A percentile compares a stretch with the other conserved stretches of the same genome.
Conservation (phyloP, 176 grass and related monocot species). For the Bothriochloa decipiens region DNA sequence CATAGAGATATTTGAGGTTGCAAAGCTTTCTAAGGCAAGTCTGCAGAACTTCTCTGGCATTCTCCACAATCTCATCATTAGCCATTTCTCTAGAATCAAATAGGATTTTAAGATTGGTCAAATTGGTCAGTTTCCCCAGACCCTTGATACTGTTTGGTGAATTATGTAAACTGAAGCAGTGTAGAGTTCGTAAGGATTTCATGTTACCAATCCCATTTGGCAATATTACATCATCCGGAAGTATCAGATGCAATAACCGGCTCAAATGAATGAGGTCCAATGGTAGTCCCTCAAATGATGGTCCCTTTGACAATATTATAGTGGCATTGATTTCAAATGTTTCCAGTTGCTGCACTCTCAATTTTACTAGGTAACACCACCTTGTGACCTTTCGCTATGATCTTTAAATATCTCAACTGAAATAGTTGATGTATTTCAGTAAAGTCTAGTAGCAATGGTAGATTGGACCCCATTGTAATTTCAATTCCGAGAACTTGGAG, state of each 20-base stretch:
- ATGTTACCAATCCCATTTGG: neutral
- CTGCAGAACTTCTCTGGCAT: neutral
- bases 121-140: neutral
- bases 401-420: too few relatives aligned
- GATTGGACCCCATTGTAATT: too few relatives aligned
- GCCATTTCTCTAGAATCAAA: too few relatives aligned
- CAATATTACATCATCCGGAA: neutral
- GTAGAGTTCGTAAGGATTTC: neutral
- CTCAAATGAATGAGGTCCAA: conserved; percentile 2
- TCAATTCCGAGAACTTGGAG: too few relatives aligned
- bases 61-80: neutral
- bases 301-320: too few relatives aligned
- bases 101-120: neutral
- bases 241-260: neutral
- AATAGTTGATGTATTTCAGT: too few relatives aligned
- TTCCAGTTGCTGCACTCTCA: too few relatives aligned
- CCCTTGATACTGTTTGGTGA: neutral
- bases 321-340: too few relatives aligned
- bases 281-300: neutral
- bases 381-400: too few relatives aligned
- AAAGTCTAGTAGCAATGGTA: too few relatives aligned
- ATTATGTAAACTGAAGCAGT: neutral
- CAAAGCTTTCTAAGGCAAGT: neutral
- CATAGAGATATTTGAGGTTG: neutral
- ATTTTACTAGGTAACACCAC: too few relatives aligned